Evolutionary conservation across 2,329 filamentous ascomycete species (phyloP), one percentile per base, ranked within the genome.

Genomic region (Stagonosporopsis rhizophila): DNA sequence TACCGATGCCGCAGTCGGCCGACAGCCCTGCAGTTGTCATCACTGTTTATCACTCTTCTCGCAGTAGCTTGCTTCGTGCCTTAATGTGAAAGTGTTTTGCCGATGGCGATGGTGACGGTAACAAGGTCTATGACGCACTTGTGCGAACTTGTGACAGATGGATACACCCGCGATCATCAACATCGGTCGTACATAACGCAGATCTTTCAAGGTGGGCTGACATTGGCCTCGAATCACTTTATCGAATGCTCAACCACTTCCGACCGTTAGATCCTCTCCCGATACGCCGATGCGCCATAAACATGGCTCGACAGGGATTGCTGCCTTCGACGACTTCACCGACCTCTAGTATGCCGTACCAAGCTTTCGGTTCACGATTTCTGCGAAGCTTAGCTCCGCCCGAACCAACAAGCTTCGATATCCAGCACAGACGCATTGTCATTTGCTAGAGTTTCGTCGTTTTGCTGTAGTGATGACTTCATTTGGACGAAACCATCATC

Each of bases 341-440:
- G 15, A 9, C 12, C 6, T 27, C 44, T 25, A 41, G 39, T 38
- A 19, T n/a, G 19, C 19, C 15, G 28, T 39, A 44, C 37, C 48
- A 56, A 56, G 53, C 53, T 52, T 56, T 56, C 47, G 38, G 48
- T 6, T 27, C 25, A 37, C 25, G 4, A 39, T 11, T 44, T 37
- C 39, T 34, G 14, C 30, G 44, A 56, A 52, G 53, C 53, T 56
- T 56, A 38, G 53, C 53, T 48, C 30, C 38, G 42, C 47, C 23
- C 19, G 38, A 34, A 14, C 27, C 12, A 30, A 12, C 11, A 22
- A 12, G 41, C 38, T 38, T 12, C 38, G 47, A 48, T 48, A 41
- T 34, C 37, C 20, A 14, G 12, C 35, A 32, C 22, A 27, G 28
- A 27, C 15, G 37, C 15, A 19, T 11, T 22, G 20, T 17, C 11